phyloP scores from a whole-genome alignment of 2,329 filamentous ascomycete species.

The Penicillium sp. region DNA sequence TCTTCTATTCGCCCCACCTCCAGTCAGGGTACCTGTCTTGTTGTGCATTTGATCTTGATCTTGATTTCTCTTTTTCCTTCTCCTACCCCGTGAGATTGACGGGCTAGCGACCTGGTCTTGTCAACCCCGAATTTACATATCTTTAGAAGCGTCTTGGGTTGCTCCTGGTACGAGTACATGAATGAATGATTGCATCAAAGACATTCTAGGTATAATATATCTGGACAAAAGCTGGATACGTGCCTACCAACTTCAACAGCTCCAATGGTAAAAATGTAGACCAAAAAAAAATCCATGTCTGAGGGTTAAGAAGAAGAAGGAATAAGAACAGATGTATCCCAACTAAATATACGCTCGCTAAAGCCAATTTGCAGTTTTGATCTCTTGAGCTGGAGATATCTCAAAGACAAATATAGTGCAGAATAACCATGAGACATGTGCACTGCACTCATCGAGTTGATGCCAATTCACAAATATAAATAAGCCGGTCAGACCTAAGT shows the following conservation, averaged over 20 bases:
- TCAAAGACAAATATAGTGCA: not conserved
- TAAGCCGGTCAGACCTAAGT: not conserved
- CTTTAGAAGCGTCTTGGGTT: constrained; percentile 20
- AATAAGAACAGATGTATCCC: not conserved
- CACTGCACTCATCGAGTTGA: not conserved
- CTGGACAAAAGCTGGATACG: not conserved
- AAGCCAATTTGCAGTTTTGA: constrained; percentile 6
- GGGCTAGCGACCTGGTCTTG: constrained; percentile 12
- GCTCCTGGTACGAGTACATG: constrained; percentile 38
- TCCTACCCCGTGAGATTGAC: constrained; percentile 16
- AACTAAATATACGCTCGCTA: constrained; percentile 16
- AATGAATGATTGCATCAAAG: constrained; percentile 37
- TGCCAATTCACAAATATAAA: not conserved
- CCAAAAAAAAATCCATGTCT: not conserved
- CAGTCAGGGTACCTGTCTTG: not conserved
- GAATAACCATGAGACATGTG: not conserved
- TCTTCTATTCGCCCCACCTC: not conserved
- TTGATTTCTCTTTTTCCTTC: constrained; percentile 8
- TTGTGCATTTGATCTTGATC: not conserved
- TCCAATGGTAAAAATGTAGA: not conserved
- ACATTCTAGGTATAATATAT: not conserved
- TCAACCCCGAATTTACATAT: constrained; percentile 15
- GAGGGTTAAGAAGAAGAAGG: not conserved
- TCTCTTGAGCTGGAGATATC: not conserved
- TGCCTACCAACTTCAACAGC: not conserved